Conservation (phyloP, 768 basidiomycete genomes). For the Lactarius sp. region DNA sequence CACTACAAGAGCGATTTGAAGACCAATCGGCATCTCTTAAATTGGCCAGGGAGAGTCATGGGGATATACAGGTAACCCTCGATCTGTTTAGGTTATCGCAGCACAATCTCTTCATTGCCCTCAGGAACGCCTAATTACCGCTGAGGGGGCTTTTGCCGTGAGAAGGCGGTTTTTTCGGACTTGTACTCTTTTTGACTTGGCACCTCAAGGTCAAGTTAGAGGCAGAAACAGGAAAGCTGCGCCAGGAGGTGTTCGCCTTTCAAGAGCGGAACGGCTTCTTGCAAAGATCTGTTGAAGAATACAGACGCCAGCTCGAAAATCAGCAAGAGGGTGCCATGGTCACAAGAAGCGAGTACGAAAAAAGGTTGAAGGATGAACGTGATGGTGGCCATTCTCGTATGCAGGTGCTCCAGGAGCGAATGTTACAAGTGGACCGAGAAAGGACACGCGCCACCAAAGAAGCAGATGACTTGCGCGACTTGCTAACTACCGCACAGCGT, state of each 20-base stretch:
- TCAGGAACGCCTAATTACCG: constrained; percentile 38
- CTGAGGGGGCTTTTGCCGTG: constrained; percentile 38
- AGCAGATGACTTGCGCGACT: constrained; percentile 17
- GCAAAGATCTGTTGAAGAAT: constrained; percentile 26
- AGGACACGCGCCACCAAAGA: constrained; percentile 21
- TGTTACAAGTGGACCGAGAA: constrained; percentile 23
- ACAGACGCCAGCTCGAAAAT: constrained; percentile 15
- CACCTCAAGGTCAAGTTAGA: constrained; percentile 31
- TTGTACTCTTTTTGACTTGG: constrained; percentile 5
- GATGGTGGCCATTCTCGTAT: constrained; percentile 17
- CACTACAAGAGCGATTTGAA: constrained; percentile 57
- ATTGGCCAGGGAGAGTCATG: constrained; percentile 50
- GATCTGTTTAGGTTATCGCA: neutral
- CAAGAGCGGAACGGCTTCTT: constrained; percentile 38
- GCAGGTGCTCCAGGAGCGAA: constrained; percentile 20
- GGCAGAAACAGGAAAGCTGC: constrained; percentile 33
- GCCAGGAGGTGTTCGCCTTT: constrained; percentile 39
- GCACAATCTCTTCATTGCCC: neutral
- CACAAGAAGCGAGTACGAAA: constrained; percentile 19
- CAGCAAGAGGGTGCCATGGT: constrained; percentile 18
- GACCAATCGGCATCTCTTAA: constrained; percentile 50
- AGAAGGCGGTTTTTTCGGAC: constrained; percentile 21
- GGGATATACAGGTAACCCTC: constrained; percentile 45
- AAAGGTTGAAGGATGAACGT: constrained; percentile 17
- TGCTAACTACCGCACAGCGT: constrained; percentile 16